phyloP scores from a whole-genome alignment of 345 rosid genomes.

The Iberis pinnata region DNA sequence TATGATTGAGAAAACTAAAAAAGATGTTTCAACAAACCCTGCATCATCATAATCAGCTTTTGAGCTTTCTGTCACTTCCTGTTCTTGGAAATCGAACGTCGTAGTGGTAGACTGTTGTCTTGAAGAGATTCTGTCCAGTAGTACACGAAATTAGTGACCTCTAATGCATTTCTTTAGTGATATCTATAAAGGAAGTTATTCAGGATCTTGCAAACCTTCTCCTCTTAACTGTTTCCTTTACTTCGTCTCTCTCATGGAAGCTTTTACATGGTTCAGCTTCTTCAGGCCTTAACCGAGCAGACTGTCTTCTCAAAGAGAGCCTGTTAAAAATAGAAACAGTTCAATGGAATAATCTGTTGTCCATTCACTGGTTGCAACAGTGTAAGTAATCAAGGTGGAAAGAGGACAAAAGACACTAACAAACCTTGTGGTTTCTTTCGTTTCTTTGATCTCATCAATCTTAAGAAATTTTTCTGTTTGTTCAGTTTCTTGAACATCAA shows the following conservation, averaged over 20 bases:
- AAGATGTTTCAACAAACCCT: constrained; percentile 34
- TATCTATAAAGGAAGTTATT: constrained; percentile 1
- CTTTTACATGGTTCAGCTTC: constrained; percentile 21
- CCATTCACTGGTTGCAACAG: constrained; percentile 2
- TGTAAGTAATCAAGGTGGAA: background rate
- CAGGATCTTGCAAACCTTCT: constrained; percentile 25
- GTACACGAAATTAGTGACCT: constrained; percentile 15
- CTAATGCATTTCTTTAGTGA: background rate
- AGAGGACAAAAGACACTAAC: background rate
- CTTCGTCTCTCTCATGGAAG: constrained; percentile 10
- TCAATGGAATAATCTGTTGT: constrained; percentile 4
- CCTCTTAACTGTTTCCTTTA: constrained; percentile 22
- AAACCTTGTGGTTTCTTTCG: constrained; percentile 38
- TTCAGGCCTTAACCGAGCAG: constrained; percentile 24
- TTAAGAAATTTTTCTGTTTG: constrained; percentile 11
- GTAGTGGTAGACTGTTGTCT: constrained; percentile 27
- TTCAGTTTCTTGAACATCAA: constrained; percentile 23
- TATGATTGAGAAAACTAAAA: background rate
- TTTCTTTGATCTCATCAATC: constrained; percentile 27
- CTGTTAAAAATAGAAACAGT: constrained; percentile 18
- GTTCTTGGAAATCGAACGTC: constrained; percentile 25
- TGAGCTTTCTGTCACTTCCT: constrained; percentile 21
- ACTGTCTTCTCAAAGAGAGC: constrained; percentile 26
- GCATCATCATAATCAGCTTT: constrained; percentile 33
- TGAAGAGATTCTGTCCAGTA: constrained; percentile 25